A percentile compares a stretch with the other conserved stretches of the same genome.
Conservation (phyloP, 2,329 filamentous ascomycete genomes). For the Chaetoscypha palmicola region DNA sequence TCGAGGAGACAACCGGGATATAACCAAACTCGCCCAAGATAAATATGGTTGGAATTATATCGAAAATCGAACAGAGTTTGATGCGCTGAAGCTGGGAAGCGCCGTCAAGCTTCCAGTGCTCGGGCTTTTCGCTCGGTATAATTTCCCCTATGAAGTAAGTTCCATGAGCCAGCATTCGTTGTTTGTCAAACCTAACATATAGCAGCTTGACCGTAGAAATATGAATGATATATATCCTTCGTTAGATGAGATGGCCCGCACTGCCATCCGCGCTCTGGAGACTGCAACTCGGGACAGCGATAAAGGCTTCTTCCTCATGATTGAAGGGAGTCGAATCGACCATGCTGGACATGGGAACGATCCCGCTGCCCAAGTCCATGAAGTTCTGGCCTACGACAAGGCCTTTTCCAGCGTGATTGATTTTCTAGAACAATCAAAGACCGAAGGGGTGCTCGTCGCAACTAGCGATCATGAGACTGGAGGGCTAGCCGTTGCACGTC, state of each 20-base stretch:
- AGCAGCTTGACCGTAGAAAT: constrained; percentile 64
- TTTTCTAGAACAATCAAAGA: constrained; percentile 68
- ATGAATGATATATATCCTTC: constrained; percentile 78
- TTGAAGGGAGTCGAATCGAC: constrained; percentile 93
- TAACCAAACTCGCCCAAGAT: constrained; percentile 64
- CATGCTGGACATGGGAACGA: constrained; percentile 87
- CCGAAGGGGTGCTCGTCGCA: constrained; percentile 73
- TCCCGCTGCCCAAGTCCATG: constrained; percentile 75
- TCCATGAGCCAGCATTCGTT: too few species aligned
- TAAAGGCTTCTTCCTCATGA: constrained; percentile 97
- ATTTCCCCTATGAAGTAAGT: constrained; percentile 76
- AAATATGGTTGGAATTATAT: constrained; percentile 76
- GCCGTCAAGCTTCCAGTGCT: constrained; percentile 71
- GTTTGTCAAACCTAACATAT: background rate
- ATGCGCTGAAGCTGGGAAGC: constrained; percentile 60
- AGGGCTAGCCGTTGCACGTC: constrained; percentile 74
- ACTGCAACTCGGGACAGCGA: constrained; percentile 77
- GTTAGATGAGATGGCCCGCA: constrained; percentile 82
- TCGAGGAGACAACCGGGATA: constrained; percentile 68
- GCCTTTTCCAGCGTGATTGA: constrained; percentile 77
- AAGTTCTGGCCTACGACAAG: constrained; percentile 92
- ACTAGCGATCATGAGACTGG: constrained; percentile 98
- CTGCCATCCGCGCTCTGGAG: constrained; percentile 71
- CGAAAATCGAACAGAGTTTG: constrained; percentile 65
- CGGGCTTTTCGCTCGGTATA: constrained; percentile 72